These are phyloP conservation scores for Aspergillus sp. DNA, from an alignment of 2,329 filamentous ascomycete genomes.

Conservation along the genomic window DNA sequence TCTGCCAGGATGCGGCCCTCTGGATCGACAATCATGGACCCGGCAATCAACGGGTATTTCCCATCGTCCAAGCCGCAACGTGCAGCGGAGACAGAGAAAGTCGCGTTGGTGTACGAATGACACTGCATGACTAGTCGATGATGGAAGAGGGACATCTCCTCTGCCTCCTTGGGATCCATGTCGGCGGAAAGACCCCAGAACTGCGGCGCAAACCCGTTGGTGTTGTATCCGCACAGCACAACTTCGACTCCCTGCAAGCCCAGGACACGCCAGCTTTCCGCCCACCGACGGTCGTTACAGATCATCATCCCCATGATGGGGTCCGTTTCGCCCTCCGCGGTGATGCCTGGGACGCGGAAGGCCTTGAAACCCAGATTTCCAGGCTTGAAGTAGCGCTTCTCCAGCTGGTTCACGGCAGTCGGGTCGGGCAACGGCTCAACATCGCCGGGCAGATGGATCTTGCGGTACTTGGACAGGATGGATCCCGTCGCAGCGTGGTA, in stretches of 20 bases:
- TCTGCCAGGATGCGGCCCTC: constrained; percentile 53
- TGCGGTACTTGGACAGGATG: constrained; percentile 54
- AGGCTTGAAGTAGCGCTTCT: constrained; percentile 56
- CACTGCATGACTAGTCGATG: constrained; percentile 53
- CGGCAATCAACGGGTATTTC: constrained; percentile 50
- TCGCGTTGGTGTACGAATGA: constrained; percentile 54
- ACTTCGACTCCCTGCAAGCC: constrained; percentile 53
- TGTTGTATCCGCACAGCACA: constrained; percentile 53
- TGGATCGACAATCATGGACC: constrained; percentile 49
- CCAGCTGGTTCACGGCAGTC: constrained; percentile 53
- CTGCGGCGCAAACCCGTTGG: constrained; percentile 49
- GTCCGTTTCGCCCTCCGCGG: constrained; percentile 36
- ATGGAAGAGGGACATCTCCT: constrained; percentile 51
- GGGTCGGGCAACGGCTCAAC: constrained; percentile 52
- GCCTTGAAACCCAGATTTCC: constrained; percentile 55
- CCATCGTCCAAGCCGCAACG: constrained; percentile 54
- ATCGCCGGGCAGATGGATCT: constrained; percentile 56
- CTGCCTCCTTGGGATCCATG: constrained; percentile 47
- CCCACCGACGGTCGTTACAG: constrained; percentile 57
- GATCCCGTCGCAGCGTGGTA: constrained; percentile 45
- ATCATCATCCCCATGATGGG: constrained; percentile 57
- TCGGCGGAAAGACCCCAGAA: constrained; percentile 42
- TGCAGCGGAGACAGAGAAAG: constrained; percentile 51
- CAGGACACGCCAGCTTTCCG: constrained; percentile 53
- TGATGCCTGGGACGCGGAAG: constrained; percentile 52